Percentiles rank a stretch among this genome's conserved stretches.
Evolutionary conservation across 176 grass and related monocot genomes (phyloP).

Genomic region (Cenchrus americanus): DNA sequence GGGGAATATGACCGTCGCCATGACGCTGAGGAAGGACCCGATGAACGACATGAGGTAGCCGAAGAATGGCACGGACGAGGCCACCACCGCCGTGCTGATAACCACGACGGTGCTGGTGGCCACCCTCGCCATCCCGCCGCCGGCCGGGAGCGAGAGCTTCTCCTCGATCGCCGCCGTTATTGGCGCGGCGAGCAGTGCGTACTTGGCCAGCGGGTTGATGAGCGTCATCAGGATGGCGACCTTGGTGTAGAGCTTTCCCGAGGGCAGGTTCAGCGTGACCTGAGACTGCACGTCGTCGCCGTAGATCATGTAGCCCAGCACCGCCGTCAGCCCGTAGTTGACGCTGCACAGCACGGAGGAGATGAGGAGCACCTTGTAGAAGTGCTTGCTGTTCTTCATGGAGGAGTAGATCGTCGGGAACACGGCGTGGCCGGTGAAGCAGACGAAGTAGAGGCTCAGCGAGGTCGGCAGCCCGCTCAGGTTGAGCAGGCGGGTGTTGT

Average conservation of each 20-base stretch:
- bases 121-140: background rate
- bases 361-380: conserved; percentile 60
- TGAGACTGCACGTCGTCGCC: conserved; percentile 50
- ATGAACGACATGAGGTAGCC: conserved; percentile 65
- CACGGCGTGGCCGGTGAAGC: conserved; percentile 59
- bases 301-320: conserved; percentile 61
- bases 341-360: conserved; percentile 54
- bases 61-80: conserved; percentile 54
- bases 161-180: conserved; percentile 52
- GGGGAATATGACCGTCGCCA: conserved; percentile 52
- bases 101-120: conserved; percentile 45
- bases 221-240: conserved; percentile 57
- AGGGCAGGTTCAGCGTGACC: conserved; percentile 65
- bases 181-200: conserved; percentile 45
- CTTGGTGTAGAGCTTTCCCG: conserved; percentile 50
- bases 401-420: conserved; percentile 63
- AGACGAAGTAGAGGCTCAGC: conserved; percentile 61
- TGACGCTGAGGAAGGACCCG: conserved; percentile 52
- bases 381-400: conserved; percentile 51
- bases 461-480: conserved; percentile 47
- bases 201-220: conserved; percentile 64
- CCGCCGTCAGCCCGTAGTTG: conserved; percentile 53
- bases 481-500: conserved; percentile 34
- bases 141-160: background rate
- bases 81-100: conserved; percentile 53